Evolutionary conservation across 148 eudicot species (phyloP).

Genomic region (Rhododendron kiyosumense): DNA sequence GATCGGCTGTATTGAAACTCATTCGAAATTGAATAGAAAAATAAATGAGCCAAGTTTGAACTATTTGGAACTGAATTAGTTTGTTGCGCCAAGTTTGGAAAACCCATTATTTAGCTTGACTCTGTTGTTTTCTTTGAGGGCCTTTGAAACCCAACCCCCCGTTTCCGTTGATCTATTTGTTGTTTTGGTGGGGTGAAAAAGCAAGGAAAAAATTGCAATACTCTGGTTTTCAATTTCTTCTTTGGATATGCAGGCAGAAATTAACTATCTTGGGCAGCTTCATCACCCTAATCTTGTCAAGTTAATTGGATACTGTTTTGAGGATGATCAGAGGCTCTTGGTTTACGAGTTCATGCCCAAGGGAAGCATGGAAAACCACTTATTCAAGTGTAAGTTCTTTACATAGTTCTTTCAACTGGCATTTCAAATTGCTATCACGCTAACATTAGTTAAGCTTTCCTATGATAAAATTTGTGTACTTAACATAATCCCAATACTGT

Average conservation of each 20-base stretch:
- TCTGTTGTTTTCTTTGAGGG: neutral
- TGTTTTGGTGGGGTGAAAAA: neutral
- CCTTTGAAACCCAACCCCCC: neutral
- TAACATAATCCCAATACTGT: neutral
- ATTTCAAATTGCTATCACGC: neutral
- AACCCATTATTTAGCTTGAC: neutral
- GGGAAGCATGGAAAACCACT: slow-evolving; percentile 60
- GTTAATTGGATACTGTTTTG: slow-evolving; percentile 55
- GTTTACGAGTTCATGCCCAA: slow-evolving; percentile 62
- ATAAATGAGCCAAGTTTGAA: neutral
- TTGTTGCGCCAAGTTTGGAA: neutral
- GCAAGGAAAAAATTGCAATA: neutral
- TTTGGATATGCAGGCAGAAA: slow-evolving; percentile 39
- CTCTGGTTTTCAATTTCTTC: neutral
- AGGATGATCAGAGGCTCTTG: slow-evolving; percentile 59
- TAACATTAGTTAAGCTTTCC: too few relatives aligned
- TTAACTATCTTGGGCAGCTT: slow-evolving; percentile 54
- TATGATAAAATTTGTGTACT: neutral
- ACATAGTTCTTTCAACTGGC: neutral
- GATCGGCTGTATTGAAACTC: neutral
- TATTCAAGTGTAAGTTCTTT: slow-evolving; percentile 42
- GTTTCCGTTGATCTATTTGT: neutral
- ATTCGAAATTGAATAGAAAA: neutral
- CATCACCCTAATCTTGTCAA: slow-evolving; percentile 61
- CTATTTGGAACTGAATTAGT: neutral